Evolutionary conservation across 2,329 filamentous ascomycete species (phyloP), one percentile per base, ranked within the genome.

Genomic region (Podosphaera aphanis): DNA sequence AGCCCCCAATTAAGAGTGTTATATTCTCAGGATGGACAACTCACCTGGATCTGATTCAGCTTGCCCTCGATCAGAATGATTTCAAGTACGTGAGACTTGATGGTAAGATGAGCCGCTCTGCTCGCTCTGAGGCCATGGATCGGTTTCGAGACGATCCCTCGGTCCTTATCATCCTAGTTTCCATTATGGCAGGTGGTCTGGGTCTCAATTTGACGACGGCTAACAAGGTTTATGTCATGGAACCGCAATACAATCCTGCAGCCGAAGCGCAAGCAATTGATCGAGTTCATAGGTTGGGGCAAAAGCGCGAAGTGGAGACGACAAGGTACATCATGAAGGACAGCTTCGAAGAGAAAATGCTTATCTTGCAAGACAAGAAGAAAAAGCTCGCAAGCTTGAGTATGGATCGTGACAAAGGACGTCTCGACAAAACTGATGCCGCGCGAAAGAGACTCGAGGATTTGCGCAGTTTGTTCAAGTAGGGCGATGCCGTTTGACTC

Each of bases 1-100:
- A 71, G 10, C 71, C 74, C 0, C 86, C 86, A 0, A 80, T 83
- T 62, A 95, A 93, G 60, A 90, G 83, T 21, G 85, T 98, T 13
- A 77, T 98, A 5, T 95, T 95, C 62, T 93, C 85, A 0, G 79
- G 78, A n/a, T 95, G 90, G 86, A 95, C 90, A 0, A 79, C 81
- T 0, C 86, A 95, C 58, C 73, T 98, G 15, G 86, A 95, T 59
- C 72, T 98, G 18, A 93, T 98, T 53, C 77, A 90, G 57, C 69
- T 83, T 43, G 88, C 86, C 0, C 69, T 95, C 13, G 68, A 74
- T 25, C 68, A 73, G 43, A 70, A 70, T 10, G 67, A 69, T 8
- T 82, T 92, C 59, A 66, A 62, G 1, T 86, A 75, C 57, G 74
- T 75, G 3, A 81, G 90, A n/a, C 75, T 98, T 1, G 90, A 95